Percentiles rank a stretch among this genome's conserved stretches.
These are phyloP conservation scores for Borovskyia barvae DNA, from an alignment of 208 protist species.

Conservation along the genomic window DNA sequence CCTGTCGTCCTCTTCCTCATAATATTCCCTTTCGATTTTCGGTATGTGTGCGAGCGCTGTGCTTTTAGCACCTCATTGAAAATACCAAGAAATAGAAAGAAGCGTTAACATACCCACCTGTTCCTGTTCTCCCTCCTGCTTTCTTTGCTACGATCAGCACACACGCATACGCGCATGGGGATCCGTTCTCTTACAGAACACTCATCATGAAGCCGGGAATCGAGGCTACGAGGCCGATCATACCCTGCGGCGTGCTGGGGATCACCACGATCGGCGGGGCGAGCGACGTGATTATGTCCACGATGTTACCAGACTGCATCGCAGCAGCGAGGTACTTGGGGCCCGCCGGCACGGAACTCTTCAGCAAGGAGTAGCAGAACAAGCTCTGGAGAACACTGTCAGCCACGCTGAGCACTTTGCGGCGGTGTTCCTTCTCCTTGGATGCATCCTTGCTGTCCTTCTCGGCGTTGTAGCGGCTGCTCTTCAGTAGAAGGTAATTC, in stretches of 20 bases:
- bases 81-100: too few species aligned
- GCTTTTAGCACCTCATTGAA: too few species aligned
- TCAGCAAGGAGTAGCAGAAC: constrained; percentile 75
- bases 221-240: constrained; percentile 66
- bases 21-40: too few species aligned
- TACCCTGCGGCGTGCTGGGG: constrained; percentile 56
- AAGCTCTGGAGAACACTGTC: constrained; percentile 70
- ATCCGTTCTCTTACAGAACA: constrained; percentile 22
- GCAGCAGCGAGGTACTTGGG: constrained; percentile 35
- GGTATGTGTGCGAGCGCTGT: too few species aligned
- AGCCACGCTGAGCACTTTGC: constrained; percentile 51
- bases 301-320: constrained; percentile 36
- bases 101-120: not conserved
- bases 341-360: constrained; percentile 49
- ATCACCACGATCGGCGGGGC: constrained; percentile 48
- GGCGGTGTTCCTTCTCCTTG: constrained; percentile 50
- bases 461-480: constrained; percentile 32
- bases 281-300: constrained; percentile 58
- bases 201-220: constrained; percentile 66
- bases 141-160: not conserved
- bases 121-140: not conserved
- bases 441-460: constrained; percentile 42
- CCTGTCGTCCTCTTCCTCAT: too few species aligned
- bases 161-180: too few species aligned
- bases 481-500: constrained; percentile 60